Evolutionary conservation across 169 alveolate species (phyloP), one percentile per base, ranked within the genome.

Genomic region (Eimeria praecox): DNA sequence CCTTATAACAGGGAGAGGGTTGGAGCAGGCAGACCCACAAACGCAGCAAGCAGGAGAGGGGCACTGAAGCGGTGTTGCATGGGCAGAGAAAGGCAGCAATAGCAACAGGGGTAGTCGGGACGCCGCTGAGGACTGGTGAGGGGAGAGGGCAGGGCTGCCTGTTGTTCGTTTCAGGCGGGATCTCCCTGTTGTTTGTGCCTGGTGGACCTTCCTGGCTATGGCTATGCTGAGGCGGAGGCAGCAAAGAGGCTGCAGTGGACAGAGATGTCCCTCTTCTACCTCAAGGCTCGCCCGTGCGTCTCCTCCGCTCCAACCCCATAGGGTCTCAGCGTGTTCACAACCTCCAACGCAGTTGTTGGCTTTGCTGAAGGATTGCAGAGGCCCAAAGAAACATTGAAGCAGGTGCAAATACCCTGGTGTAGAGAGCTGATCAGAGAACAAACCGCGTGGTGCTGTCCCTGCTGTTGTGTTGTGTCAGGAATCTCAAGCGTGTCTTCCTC

Each of bases 181-280:
- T 82, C 95, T 16, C 97, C 97, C 1, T 56, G 92, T 33, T 73
- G 69, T 42, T 54, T 96, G 46, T 85, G 95, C n/a, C 83, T 96
- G 35, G 97, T 96, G 62, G 97, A 96, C 75, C 78, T 96, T 5
- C 97, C 97, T 1, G 97, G 97, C 9, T 96, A 96, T 69, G 97
- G 97, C 71, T 96, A 69, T n/a, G 97, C 97, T 42, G 83, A 77
- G 80, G 96, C 95, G n/a, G 69, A 78, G 14, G 94, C 90, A 27
- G 87, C 94, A 2, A 82, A 94, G 64, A 94, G 97, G 24, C 46
- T 86, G 40, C 96, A 80, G 95, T 96, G 97, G 97, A 96, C 96
- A 38, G 97, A 96, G 83, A 86, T 94, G 71, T 78, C 90, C 44
- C 95, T 96, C 24, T 77, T 22, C 75, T 96, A 96, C 89, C 95